Conservation (phyloP, 148 eudicot genomes). For the Chenopodium berlandieri region DNA sequence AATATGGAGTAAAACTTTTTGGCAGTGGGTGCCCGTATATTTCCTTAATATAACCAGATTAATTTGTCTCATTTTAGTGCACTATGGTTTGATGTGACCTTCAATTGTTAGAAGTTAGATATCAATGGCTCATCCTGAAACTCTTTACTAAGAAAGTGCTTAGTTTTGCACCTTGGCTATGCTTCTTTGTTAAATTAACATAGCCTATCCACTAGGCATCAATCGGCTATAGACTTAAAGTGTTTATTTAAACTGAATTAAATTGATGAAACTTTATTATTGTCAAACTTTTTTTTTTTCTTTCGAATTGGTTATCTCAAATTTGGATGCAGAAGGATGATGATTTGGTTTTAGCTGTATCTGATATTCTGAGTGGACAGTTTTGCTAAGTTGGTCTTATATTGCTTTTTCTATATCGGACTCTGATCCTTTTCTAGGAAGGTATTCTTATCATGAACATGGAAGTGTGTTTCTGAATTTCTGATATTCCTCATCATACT, state of each 20-base stretch:
- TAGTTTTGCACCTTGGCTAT: background rate
- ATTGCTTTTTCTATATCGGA: background rate
- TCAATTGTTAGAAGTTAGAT: background rate
- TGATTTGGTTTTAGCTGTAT: background rate
- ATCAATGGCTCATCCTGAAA: background rate
- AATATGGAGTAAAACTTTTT: too few relatives aligned
- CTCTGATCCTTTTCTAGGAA: background rate
- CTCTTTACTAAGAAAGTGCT: background rate
- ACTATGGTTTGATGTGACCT: background rate
- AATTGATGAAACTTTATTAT: background rate
- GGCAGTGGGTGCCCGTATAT: too few relatives aligned
- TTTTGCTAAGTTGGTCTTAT: background rate
- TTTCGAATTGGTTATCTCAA: background rate
- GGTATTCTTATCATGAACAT: background rate
- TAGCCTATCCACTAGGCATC: background rate
- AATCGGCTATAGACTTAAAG: background rate
- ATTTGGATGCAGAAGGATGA: background rate
- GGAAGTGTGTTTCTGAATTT: background rate
- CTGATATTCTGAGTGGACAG: background rate
- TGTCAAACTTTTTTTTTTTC: background rate
- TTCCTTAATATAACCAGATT: too few relatives aligned
- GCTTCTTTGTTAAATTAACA: background rate
- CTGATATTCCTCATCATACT: background rate
- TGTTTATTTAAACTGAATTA: background rate
- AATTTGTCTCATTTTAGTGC: background rate